phyloP scores from a whole-genome alignment of 139 green algal genomes.

The Spirogloea muscicola region DNA sequence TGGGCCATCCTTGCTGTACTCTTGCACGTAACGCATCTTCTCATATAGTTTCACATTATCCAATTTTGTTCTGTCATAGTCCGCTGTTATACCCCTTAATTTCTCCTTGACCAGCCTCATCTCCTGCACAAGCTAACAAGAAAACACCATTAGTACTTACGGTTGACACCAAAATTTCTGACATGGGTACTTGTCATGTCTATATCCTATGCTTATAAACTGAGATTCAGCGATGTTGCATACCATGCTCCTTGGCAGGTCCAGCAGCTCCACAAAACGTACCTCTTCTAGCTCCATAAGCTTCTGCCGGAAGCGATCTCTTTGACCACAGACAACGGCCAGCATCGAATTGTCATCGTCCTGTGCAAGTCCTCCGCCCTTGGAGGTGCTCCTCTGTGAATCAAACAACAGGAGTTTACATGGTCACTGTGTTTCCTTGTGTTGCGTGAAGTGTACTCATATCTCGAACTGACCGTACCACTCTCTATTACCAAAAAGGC shows the following conservation, averaged over 20 bases:
- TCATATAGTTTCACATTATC: conserved; percentile 92
- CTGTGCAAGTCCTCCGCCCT: too few relatives aligned
- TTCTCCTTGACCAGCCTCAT: conserved; percentile 15
- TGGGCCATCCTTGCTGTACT: conserved; percentile 41
- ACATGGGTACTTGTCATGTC: not conserved
- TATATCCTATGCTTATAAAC: not conserved
- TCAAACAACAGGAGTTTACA: too few relatives aligned
- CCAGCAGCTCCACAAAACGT: too few relatives aligned
- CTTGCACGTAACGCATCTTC: conserved; percentile 76
- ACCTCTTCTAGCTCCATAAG: conserved; percentile 73
- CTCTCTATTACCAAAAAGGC: too few relatives aligned
- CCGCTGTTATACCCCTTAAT: not conserved
- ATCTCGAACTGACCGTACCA: too few relatives aligned
- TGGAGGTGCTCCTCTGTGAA: too few relatives aligned
- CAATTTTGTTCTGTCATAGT: conserved; percentile 45
- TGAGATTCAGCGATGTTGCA: not conserved
- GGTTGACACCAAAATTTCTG: too few relatives aligned
- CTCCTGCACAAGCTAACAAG: conserved; percentile 7
- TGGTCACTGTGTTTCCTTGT: too few relatives aligned
- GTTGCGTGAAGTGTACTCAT: too few relatives aligned
- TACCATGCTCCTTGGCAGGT: not conserved
- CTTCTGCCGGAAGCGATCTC: conserved; percentile 69
- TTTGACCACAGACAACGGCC: conserved; percentile 70
- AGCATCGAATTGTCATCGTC: conserved; percentile 63
- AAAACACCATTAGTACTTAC: too few relatives aligned